Percentiles rank a stretch among this genome's conserved stretches.
phyloP scores from a whole-genome alignment of 306 rosid genomes.

The Prunus mongolica region DNA sequence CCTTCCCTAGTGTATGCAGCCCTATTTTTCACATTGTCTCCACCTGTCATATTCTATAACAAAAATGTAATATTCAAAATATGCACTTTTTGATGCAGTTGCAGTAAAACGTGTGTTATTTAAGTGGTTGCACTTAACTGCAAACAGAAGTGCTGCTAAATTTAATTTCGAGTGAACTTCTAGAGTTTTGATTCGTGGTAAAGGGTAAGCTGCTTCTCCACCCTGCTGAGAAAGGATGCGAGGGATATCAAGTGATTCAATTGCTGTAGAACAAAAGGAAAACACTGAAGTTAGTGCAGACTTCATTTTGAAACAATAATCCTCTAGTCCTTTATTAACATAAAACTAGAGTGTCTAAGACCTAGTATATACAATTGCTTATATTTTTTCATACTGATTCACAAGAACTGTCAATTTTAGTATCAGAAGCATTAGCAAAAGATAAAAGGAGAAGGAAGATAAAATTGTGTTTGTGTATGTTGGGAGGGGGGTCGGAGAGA shows the following conservation, averaged over 20 bases:
- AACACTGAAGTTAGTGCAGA: constrained; percentile 24
- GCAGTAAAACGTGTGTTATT: constrained; percentile 3
- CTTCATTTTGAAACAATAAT: not conserved
- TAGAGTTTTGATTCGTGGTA: constrained; percentile 72
- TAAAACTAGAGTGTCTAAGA: too few relatives aligned
- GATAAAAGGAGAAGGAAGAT: too few relatives aligned
- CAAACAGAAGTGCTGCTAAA: constrained; percentile 81
- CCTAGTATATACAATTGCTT: too few relatives aligned
- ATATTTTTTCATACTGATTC: too few relatives aligned
- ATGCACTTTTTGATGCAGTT: constrained; percentile 15
- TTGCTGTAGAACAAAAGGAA: constrained; percentile 54
- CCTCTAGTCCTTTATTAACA: too few relatives aligned
- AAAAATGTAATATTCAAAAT: constrained; percentile 19
- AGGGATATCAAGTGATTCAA: constrained; percentile 91
- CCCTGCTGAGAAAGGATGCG: constrained; percentile 98
- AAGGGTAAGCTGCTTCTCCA: constrained; percentile 94
- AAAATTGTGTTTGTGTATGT: too few relatives aligned
- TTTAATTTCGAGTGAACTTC: constrained; percentile 92
- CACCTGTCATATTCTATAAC: constrained; percentile 61
- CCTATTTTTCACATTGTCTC: constrained; percentile 68
- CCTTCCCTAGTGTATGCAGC: constrained; percentile 73
- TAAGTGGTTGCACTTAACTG: constrained; percentile 56
- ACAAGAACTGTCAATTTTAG: too few relatives aligned
- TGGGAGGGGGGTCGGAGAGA: too few relatives aligned
- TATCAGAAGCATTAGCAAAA: too few relatives aligned